Base-by-base conservation (phyloP, 2,329 filamentous ascomycete genomes). In the Pseudocercospora fijiensis region DNA sequence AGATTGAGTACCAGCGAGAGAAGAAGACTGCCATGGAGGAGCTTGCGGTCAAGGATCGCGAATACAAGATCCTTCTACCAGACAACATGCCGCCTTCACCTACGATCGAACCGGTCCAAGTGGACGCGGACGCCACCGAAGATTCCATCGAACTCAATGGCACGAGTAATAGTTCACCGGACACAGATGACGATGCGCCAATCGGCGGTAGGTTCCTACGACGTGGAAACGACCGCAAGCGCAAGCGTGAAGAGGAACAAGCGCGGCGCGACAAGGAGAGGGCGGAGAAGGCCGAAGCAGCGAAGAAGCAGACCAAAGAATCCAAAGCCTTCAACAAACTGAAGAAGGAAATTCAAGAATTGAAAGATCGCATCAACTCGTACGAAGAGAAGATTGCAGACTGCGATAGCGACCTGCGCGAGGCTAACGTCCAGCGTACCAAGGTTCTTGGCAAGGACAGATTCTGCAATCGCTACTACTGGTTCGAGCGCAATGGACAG, bases 401-500 rank as follows among this genome's bases (percentile, higher is more conserved):
- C 30, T 86, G 96, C 58, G 94, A 98, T 71, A 93, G 96, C 72
- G 93, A 98, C 75, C 83, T 99, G 52, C 90, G 95, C 58, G 94
- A 98, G 78, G 92, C 93, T 45, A 91, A 97, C 77, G 96, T 94
- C 72, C 91, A 93, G 37, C 89, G 95, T 66, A 96, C 93, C 18
- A 88, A 91, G 67, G 88, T 94, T 18, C 83, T 99, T 26, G 95
- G 95, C 65, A 94, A 95, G 76, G 95, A 99, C 78, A 88, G 95
- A 51, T 99, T 96, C 82, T 96, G 94, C 88, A 98, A 99, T 78
- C 87, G 94, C 60, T 99, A 98, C 78, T 98, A 96, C 82, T 99
- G 95, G 94, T 97, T 98, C 76, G 95, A 99, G 78, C 89, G 94
- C 67, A 99, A 98, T 73, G 95, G 93, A 24, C 98, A 98, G 93